phyloP scores from a whole-genome alignment of 805 yeast genomes.

The Metschnikowia lochheadii region DNA sequence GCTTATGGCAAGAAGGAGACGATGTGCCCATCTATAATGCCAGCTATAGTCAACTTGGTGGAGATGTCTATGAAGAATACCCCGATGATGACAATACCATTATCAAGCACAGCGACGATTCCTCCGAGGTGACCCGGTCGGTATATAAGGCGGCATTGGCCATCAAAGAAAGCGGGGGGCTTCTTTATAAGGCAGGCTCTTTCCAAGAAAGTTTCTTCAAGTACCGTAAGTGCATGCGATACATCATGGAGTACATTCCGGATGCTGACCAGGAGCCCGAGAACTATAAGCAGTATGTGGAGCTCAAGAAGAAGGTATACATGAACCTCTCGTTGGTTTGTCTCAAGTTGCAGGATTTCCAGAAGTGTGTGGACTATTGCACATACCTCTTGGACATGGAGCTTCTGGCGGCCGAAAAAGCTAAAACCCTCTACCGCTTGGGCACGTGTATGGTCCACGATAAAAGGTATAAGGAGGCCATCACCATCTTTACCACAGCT shows the following conservation, averaged over 20 bases:
- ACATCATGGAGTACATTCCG: slow-evolving; percentile 68
- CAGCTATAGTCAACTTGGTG: slow-evolving; percentile 56
- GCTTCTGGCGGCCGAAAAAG: slow-evolving; percentile 37
- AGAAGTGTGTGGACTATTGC: slow-evolving; percentile 51
- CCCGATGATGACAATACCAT: slow-evolving; percentile 68
- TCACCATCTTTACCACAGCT: slow-evolving; percentile 45
- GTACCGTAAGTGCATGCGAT: slow-evolving; percentile 62
- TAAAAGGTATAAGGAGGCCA: slow-evolving; percentile 48
- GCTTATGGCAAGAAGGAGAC: slow-evolving; percentile 54
- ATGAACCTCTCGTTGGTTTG: slow-evolving; percentile 57
- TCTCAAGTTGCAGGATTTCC: slow-evolving; percentile 46
- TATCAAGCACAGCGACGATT: slow-evolving; percentile 45
- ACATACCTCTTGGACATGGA: slow-evolving; percentile 53
- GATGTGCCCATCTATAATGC: slow-evolving; percentile 60
- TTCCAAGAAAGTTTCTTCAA: slow-evolving; percentile 54
- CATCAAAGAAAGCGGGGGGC: slow-evolving; percentile 66
- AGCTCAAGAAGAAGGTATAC: slow-evolving; percentile 49
- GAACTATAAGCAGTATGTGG: slow-evolving; percentile 45
- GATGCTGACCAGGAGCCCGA: slow-evolving; percentile 61
- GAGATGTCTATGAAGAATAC: slow-evolving; percentile 70
- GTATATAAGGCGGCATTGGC: slow-evolving; percentile 48
- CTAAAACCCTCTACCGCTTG: slow-evolving; percentile 57
- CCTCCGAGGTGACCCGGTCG: slow-evolving; percentile 29
- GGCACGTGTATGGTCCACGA: slow-evolving; percentile 43
- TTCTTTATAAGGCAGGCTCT: slow-evolving; percentile 52